These are phyloP conservation scores for Tolypocladium pustulatum DNA, from an alignment of 2,329 filamentous ascomycete genomes.

Conservation along the genomic window DNA sequence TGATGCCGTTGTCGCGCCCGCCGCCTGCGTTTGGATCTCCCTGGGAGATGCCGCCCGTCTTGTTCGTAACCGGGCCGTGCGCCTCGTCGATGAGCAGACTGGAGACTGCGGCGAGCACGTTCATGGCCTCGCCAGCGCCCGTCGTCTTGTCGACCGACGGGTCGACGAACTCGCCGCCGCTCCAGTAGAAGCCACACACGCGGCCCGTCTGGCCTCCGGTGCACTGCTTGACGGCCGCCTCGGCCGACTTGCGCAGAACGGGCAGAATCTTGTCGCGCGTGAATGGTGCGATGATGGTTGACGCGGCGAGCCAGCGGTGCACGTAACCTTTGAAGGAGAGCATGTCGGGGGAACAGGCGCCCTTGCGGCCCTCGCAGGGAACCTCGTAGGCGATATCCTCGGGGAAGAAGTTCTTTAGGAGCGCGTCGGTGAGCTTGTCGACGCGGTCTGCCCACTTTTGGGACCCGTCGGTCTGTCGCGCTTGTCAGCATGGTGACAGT, in stretches of 20 bases:
- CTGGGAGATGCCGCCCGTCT: constrained; percentile 38
- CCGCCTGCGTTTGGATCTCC: constrained; percentile 30
- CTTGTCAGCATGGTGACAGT: not conserved
- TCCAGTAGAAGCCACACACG: constrained; percentile 58
- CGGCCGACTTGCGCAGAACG: constrained; percentile 45
- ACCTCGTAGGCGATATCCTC: constrained; percentile 53
- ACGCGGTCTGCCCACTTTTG: constrained; percentile 45
- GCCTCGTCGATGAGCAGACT: constrained; percentile 33
- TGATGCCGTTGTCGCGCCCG: constrained; percentile 18
- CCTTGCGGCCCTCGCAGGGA: constrained; percentile 47
- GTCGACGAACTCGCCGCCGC: constrained; percentile 29
- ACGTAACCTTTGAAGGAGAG: constrained; percentile 62
- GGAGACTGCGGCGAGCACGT: constrained; percentile 43
- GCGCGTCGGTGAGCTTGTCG: constrained; percentile 41
- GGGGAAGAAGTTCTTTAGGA: constrained; percentile 42
- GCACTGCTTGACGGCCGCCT: constrained; percentile 52
- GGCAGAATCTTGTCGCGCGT: constrained; percentile 44
- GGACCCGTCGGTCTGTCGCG: constrained; percentile 36
- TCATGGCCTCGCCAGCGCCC: constrained; percentile 50
- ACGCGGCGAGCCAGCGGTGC: constrained; percentile 52
- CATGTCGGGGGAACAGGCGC: constrained; percentile 60
- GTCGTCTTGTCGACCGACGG: constrained; percentile 41
- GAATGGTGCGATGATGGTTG: constrained; percentile 52
- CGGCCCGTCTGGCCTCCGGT: constrained; percentile 45
- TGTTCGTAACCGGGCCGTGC: constrained; percentile 30